These are phyloP conservation scores for Boletus semigastroideus DNA, from an alignment of 1,284 basidiomycete genomes.

Conservation along the genomic window DNA sequence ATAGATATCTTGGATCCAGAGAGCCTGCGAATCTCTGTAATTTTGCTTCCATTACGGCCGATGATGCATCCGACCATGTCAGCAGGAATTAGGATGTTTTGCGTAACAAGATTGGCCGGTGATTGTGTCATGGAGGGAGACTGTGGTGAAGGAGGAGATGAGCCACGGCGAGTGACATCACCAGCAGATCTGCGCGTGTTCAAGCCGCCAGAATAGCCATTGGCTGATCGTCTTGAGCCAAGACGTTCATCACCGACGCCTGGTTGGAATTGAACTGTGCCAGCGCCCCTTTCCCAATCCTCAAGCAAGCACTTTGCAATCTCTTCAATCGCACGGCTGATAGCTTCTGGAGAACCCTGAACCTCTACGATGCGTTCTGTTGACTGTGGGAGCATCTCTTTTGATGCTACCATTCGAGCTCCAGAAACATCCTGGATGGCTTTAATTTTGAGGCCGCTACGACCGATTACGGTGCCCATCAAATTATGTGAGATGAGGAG, in stretches of 20 bases:
- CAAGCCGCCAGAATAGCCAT: conserved; percentile 45
- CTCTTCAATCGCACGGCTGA: conserved; percentile 90
- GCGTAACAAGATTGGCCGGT: conserved; percentile 85
- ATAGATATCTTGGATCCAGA: conserved; percentile 97
- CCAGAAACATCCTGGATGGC: conserved; percentile 98
- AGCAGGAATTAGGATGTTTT: conserved; percentile 98
- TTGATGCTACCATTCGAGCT: conserved; percentile 96
- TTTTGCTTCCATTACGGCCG: conserved; percentile 96
- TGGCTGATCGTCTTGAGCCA: conserved; percentile 45
- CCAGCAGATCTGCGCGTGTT: conserved; percentile 60
- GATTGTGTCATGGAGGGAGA: conserved; percentile 52
- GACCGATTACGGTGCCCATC: conserved; percentile 99
- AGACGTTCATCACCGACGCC: conserved; percentile 77
- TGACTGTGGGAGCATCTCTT: conserved; percentile 98
- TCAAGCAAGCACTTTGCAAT: conserved; percentile 95
- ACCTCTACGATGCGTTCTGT: conserved; percentile 98
- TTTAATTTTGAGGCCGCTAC: conserved; percentile 97
- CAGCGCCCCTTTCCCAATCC: conserved; percentile 93
- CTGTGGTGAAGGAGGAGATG: conserved; percentile 59
- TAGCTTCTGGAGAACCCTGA: conserved; percentile 88
- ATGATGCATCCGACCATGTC: conserved; percentile 99
- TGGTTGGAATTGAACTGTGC: conserved; percentile 95
- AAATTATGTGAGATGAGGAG: conserved; percentile 98
- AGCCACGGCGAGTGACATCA: conserved; percentile 43
- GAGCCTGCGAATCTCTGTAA: conserved; percentile 96